Conservation (phyloP, 1,139 yeast genomes). For the Suhomyces chickasaworum region DNA sequence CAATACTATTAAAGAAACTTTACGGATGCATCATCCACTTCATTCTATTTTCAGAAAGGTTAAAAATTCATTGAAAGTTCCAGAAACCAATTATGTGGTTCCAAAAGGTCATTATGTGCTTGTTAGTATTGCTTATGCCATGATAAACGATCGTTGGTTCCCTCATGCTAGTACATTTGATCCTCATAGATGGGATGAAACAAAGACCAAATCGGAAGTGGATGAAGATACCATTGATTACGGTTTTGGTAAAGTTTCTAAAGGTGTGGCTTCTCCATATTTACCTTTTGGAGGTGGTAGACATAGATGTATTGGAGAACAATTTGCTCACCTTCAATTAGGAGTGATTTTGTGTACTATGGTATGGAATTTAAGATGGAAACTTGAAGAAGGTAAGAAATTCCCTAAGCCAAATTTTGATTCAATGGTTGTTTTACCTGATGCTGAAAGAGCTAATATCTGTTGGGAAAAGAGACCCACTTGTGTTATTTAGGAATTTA, state of each 20-base stretch:
- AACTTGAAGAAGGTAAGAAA: conserved; percentile 51
- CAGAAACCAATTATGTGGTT: conserved; percentile 74
- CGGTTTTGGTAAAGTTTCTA: conserved; percentile 92
- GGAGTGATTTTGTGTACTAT: conserved; percentile 79
- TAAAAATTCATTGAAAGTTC: conserved; percentile 71
- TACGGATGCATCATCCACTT: conserved; percentile 93
- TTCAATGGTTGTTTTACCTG: conserved; percentile 91
- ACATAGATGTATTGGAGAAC: conserved; percentile 98
- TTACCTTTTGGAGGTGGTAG: conserved; percentile 99
- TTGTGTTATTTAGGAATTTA: conserved; percentile 14
- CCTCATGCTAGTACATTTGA: conserved; percentile 68
- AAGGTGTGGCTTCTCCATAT: conserved; percentile 93
- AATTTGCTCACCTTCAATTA: conserved; percentile 90
- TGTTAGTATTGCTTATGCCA: conserved; percentile 92
- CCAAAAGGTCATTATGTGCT: conserved; percentile 88
- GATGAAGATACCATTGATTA: conserved; percentile 66
- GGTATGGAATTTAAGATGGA: conserved; percentile 78
- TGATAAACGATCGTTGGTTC: conserved; percentile 74
- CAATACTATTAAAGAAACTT: conserved; percentile 84
- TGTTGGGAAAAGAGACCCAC: conserved; percentile 65
- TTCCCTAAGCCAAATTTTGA: conserved; percentile 85
- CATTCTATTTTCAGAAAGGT: conserved; percentile 96
- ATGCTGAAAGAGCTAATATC: conserved; percentile 67
- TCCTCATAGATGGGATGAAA: conserved; percentile 84
- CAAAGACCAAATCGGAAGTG: conserved; percentile 11